A percentile compares a stretch with the other conserved stretches of the same genome.
phyloP scores from a whole-genome alignment of 495 filamentous ascomycete species.

The Copromyces sp. region DNA sequence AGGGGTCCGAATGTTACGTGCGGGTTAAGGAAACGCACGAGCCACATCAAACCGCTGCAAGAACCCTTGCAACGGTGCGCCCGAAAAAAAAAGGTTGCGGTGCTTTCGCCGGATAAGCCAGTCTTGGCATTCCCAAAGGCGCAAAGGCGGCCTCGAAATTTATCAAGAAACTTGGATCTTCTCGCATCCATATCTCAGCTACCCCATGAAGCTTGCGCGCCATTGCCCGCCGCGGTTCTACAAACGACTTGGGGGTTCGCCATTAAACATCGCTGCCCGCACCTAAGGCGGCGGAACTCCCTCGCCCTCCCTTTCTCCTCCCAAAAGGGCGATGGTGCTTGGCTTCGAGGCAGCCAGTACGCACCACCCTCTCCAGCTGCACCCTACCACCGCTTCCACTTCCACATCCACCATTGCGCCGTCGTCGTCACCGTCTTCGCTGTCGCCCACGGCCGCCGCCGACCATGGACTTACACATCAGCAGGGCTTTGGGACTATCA shows the following conservation, averaged over 20 bases:
- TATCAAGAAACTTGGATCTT: background rate
- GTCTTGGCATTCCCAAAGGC: background rate
- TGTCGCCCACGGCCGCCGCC: conserved; percentile 11
- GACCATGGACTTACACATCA: conserved; percentile 31
- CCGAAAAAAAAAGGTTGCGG: background rate
- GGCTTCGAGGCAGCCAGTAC: conserved; percentile 18
- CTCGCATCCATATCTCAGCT: background rate
- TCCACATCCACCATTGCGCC: conserved; percentile 3
- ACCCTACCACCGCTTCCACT: conserved; percentile 1
- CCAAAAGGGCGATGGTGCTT: conserved; percentile 20
- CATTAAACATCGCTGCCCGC: conserved; percentile 6
- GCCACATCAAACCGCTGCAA: background rate
- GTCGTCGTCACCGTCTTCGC: conserved; percentile 7
- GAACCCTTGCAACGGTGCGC: background rate
- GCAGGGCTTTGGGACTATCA: conserved; percentile 18
- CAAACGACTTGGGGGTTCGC: background rate
- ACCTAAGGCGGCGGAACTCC: conserved; percentile 15
- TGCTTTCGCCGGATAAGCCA: background rate
- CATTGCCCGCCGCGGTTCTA: background rate
- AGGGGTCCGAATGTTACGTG: background rate
- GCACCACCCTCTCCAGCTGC: background rate
- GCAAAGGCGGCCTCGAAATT: background rate
- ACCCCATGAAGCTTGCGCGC: background rate
- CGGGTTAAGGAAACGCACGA: background rate
- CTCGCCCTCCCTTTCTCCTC: conserved; percentile 4